Evolutionary conservation across 2,329 filamentous ascomycete species (phyloP).

Genomic region (Paecilomyces sp.): DNA sequence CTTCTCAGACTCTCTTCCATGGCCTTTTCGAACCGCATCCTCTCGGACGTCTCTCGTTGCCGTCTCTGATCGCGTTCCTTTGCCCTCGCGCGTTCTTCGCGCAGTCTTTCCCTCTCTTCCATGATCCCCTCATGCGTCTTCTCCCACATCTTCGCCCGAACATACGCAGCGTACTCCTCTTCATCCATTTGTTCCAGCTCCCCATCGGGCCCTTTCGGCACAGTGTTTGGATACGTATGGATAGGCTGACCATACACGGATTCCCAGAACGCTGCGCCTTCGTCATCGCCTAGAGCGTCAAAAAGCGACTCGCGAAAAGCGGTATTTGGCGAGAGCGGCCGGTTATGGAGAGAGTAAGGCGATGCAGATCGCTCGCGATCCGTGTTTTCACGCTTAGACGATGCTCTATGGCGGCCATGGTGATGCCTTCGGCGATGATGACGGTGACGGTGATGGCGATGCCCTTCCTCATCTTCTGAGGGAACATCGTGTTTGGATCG

Average conservation of each 20-base stretch:
- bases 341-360: slow-evolving; percentile 1
- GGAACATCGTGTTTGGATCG: neutral
- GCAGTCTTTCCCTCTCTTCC: slow-evolving; percentile 62
- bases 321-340: slow-evolving; percentile 56
- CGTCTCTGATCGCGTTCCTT: slow-evolving; percentile 35
- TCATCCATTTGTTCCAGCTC: slow-evolving; percentile 79
- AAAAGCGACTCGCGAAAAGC: slow-evolving; percentile 93
- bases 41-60: slow-evolving; percentile 16
- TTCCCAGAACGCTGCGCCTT: slow-evolving; percentile 93
- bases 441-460: slow-evolving; percentile 1
- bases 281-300: slow-evolving; percentile 93
- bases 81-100: slow-evolving; percentile 45
- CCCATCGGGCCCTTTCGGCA: slow-evolving; percentile 42
- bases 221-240: slow-evolving; percentile 61
- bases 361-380: slow-evolving; percentile 3
- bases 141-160: slow-evolving; percentile 90
- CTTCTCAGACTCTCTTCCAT: slow-evolving; percentile 63
- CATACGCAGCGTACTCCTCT: slow-evolving; percentile 82
- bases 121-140: slow-evolving; percentile 78
- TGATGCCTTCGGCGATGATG: slow-evolving; percentile 12
- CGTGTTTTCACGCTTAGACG: slow-evolving; percentile 19
- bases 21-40: slow-evolving; percentile 47
- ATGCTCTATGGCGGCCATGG: slow-evolving; percentile 13
- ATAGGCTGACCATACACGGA: slow-evolving; percentile 94
- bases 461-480: neutral